These are phyloP conservation scores for Catunica adiposa DNA, from an alignment of 2,329 filamentous ascomycete species.

Conservation along the genomic window DNA sequence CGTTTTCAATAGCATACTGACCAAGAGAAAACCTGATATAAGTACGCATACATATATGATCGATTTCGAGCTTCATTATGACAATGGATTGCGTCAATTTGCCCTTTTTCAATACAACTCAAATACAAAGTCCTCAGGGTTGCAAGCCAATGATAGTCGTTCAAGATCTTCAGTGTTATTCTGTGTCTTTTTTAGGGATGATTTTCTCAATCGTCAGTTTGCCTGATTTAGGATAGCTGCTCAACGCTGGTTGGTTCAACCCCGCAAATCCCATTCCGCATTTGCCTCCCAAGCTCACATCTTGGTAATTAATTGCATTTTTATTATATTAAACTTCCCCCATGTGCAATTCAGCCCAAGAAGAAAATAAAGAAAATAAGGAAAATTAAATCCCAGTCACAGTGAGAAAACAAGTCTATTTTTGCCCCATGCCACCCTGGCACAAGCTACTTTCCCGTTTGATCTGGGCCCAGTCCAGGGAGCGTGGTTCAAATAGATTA, in stretches of 20 bases:
- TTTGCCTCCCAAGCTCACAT: not conserved
- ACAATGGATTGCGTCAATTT: not conserved
- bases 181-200: not conserved
- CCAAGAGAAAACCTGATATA: no score
- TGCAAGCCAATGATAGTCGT: no score
- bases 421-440: not conserved
- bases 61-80: not conserved
- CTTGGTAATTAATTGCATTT: not conserved
- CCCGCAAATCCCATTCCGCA: not conserved
- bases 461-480: not conserved
- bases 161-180: not conserved
- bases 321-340: not conserved
- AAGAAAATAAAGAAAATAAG: not conserved
- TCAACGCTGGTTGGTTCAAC: not conserved
- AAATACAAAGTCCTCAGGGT: no score
- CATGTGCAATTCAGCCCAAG: not conserved
- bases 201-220: not conserved
- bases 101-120: not conserved
- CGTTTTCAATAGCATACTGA: no score
- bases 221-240: not conserved
- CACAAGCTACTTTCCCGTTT: not conserved
- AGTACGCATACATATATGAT: not conserved
- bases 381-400: no score
- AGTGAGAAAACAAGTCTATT: not conserved
- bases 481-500: not conserved